Conservation (phyloP, 805 yeast species). For the Citeromyces nyonsensis region DNA sequence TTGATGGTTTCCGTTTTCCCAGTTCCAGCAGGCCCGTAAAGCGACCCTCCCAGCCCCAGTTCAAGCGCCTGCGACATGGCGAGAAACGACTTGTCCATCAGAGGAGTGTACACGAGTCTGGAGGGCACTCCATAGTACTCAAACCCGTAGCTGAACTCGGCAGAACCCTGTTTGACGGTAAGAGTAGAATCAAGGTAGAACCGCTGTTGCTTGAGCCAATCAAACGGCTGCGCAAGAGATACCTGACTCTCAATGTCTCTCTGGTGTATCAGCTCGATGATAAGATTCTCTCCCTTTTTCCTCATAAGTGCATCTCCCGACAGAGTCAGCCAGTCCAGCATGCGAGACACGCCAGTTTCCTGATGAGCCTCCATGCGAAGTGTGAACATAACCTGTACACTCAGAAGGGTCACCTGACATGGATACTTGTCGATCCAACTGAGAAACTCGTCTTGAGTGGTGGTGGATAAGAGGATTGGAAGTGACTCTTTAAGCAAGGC, state of each 20-base stretch:
- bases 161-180: slow-evolving; percentile 33
- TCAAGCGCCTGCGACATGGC: slow-evolving; percentile 63
- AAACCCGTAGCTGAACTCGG: slow-evolving; percentile 49
- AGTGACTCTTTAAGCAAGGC: not conserved
- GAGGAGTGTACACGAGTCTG: slow-evolving; percentile 62
- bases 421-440: slow-evolving; percentile 27
- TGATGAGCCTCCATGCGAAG: slow-evolving; percentile 14
- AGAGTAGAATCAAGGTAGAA: slow-evolving; percentile 26
- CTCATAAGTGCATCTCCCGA: slow-evolving; percentile 8
- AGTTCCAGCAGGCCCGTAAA: slow-evolving; percentile 95
- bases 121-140: slow-evolving; percentile 72
- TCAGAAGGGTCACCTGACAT: slow-evolving; percentile 37
- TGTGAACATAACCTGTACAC: slow-evolving; percentile 47
- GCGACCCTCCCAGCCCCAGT: slow-evolving; percentile 73
- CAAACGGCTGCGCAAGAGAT: slow-evolving; percentile 6
- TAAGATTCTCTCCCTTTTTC: slow-evolving; percentile 37
- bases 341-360: too few relatives aligned
- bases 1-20: slow-evolving; percentile 91
- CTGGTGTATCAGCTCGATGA: slow-evolving; percentile 56
- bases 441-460: slow-evolving; percentile 12
- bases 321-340: too few relatives aligned
- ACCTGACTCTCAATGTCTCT: slow-evolving; percentile 16
- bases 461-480: slow-evolving; percentile 25
- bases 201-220: slow-evolving; percentile 39
- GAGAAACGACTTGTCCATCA: slow-evolving; percentile 46